Evolutionary conservation across 495 filamentous ascomycete genomes (phyloP).

Genomic region (Hyaloscypha hepaticicola): DNA sequence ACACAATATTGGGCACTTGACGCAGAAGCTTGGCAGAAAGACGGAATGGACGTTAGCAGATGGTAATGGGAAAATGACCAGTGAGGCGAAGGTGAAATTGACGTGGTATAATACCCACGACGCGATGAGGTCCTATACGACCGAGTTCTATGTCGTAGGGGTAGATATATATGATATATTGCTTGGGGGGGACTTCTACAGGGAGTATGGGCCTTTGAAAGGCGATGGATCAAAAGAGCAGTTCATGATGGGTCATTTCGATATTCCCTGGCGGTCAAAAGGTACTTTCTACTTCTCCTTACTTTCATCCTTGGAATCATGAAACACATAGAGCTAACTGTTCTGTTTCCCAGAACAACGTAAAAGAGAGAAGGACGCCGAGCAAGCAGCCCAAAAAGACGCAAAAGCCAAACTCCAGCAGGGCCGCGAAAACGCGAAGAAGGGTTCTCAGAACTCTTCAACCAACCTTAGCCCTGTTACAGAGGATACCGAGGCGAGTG

Average conservation of each 20-base stretch:
- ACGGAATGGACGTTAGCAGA: neutral
- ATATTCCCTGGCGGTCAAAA: neutral
- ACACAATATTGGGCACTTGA: neutral
- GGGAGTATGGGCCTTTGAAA: neutral
- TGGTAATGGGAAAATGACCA: neutral
- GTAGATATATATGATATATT: slow-evolving; percentile 2
- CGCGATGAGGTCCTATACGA: slow-evolving; percentile 1
- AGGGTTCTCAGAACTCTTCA: neutral
- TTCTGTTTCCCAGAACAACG: neutral
- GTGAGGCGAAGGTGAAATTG: neutral
- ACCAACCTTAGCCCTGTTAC: too few species aligned
- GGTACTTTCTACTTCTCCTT: neutral
- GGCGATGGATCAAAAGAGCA: neutral
- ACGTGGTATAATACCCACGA: slow-evolving; percentile 3
- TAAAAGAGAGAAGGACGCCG: slow-evolving; percentile 2
- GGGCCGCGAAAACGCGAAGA: slow-evolving; percentile 1
- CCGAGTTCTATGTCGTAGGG: neutral
- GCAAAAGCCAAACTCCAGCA: neutral
- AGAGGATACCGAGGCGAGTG: too few species aligned
- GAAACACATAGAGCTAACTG: neutral
- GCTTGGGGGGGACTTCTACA: slow-evolving; percentile 1
- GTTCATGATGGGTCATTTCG: slow-evolving; percentile 3
- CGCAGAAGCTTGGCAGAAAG: neutral
- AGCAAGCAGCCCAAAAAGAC: neutral
- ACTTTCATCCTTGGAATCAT: neutral